Conservation (phyloP, 768 basidiomycete genomes). For the Macrocybe gigantea region DNA sequence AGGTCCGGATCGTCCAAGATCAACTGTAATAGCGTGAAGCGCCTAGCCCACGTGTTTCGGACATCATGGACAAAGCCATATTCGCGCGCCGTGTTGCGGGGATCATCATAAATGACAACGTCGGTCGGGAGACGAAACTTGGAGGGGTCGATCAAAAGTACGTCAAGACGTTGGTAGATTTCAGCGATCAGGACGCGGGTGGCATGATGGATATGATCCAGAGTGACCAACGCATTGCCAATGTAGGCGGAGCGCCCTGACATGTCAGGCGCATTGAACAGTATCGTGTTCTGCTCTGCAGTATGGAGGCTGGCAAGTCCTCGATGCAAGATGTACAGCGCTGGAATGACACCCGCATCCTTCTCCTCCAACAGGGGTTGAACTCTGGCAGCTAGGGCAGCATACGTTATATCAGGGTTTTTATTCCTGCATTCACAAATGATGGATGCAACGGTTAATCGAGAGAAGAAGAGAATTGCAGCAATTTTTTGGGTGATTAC, state of each 20-base stretch:
- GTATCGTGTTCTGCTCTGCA: constrained; percentile 5
- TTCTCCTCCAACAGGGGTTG: neutral
- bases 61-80: constrained; percentile 1
- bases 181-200: neutral
- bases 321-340: constrained; percentile 9
- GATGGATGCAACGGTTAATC: constrained; percentile 4
- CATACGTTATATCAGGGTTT: neutral
- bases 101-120: neutral
- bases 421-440: neutral
- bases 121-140: neutral
- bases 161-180: neutral
- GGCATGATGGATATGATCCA: neutral
- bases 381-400: neutral
- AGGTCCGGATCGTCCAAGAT: neutral
- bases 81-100: neutral
- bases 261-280: constrained; percentile 4
- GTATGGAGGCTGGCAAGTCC: constrained; percentile 4
- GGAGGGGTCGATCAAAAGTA: neutral
- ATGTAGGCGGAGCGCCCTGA: neutral
- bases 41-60: neutral
- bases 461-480: constrained; percentile 2
- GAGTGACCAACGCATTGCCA: neutral
- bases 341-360: constrained; percentile 5
- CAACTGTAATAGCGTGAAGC: neutral
- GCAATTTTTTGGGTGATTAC: constrained; percentile 11